phyloP scores from a whole-genome alignment of 2,329 filamentous ascomycete species.

The Xylariaceae sp. region DNA sequence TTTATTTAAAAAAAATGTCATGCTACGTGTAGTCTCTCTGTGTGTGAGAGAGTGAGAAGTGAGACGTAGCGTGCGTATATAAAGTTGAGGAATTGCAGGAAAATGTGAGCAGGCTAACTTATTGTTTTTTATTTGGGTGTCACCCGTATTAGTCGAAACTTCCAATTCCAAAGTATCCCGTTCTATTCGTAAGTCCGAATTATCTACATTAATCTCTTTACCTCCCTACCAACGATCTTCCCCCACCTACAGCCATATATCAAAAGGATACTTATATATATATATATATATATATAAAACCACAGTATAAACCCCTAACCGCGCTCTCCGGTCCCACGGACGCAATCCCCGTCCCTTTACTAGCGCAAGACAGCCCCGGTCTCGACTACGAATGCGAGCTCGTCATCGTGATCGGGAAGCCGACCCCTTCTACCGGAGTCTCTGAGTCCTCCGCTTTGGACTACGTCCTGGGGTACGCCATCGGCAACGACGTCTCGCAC shows the following conservation, averaged over 20 bases:
- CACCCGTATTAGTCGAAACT: slow-evolving; percentile 46
- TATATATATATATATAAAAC: not conserved
- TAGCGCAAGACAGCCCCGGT: slow-evolving; percentile 61
- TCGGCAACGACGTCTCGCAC: slow-evolving; percentile 76
- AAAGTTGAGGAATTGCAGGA: too few species aligned
- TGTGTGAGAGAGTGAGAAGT: too few species aligned
- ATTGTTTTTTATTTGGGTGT: too few species aligned
- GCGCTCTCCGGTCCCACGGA: slow-evolving; percentile 60
- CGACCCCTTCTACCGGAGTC: slow-evolving; percentile 60
- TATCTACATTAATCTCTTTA: too few species aligned
- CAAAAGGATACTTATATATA: not conserved
- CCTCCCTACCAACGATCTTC: too few species aligned
- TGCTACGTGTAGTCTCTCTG: too few species aligned
- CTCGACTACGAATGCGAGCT: slow-evolving; percentile 80
- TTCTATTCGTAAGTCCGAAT: slow-evolving; percentile 56
- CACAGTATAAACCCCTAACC: slow-evolving; percentile 61
- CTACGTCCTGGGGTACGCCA: slow-evolving; percentile 68
- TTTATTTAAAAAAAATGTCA: too few species aligned
- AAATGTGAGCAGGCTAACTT: too few species aligned
- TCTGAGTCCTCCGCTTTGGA: slow-evolving; percentile 60
- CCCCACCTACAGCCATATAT: not conserved
- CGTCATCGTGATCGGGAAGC: slow-evolving; percentile 65
- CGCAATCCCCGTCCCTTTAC: slow-evolving; percentile 57
- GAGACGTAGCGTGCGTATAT: too few species aligned
- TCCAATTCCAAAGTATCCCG: slow-evolving; percentile 63